Conservation (phyloP, 2,329 filamentous ascomycete genomes). For the Cladophialophora yegresii region DNA sequence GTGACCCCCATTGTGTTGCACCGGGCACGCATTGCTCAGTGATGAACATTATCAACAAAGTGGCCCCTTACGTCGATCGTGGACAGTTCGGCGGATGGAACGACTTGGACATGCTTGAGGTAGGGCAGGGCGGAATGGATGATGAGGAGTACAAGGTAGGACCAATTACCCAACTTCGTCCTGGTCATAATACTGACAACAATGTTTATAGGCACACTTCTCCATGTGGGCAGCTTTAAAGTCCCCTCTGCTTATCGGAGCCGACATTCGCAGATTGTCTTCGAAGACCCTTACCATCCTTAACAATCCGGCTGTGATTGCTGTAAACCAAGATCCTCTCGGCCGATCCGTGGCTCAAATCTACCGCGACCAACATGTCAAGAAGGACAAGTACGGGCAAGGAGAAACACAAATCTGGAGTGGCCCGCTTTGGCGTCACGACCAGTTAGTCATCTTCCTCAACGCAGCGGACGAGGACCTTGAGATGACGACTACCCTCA, state of each 20-base stretch:
- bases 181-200: conserved; percentile 35
- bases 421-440: conserved; percentile 51
- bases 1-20: conserved; percentile 47
- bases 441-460: conserved; percentile 54
- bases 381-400: conserved; percentile 47
- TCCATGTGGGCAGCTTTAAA: conserved; percentile 52
- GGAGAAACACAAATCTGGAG: conserved; percentile 56
- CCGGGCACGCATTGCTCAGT: conserved; percentile 54
- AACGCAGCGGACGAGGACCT: conserved; percentile 52
- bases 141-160: conserved; percentile 41
- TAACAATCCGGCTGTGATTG: conserved; percentile 53
- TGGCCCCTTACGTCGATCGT: conserved; percentile 46
- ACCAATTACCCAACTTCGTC: background rate
- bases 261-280: conserved; percentile 46
- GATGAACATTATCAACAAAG: conserved; percentile 55
- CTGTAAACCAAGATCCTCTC: conserved; percentile 52
- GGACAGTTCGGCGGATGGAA: conserved; percentile 51
- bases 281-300: conserved; percentile 49
- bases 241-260: conserved; percentile 53
- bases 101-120: conserved; percentile 44
- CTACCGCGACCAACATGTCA: conserved; percentile 50
- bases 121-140: conserved; percentile 48
- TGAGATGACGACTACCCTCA: conserved; percentile 54
- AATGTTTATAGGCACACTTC: conserved; percentile 43
- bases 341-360: conserved; percentile 48